A percentile compares a stretch with the other conserved stretches of the same genome.
phyloP scores from a whole-genome alignment of 257 asterid species.

The Solanum virginianum region DNA sequence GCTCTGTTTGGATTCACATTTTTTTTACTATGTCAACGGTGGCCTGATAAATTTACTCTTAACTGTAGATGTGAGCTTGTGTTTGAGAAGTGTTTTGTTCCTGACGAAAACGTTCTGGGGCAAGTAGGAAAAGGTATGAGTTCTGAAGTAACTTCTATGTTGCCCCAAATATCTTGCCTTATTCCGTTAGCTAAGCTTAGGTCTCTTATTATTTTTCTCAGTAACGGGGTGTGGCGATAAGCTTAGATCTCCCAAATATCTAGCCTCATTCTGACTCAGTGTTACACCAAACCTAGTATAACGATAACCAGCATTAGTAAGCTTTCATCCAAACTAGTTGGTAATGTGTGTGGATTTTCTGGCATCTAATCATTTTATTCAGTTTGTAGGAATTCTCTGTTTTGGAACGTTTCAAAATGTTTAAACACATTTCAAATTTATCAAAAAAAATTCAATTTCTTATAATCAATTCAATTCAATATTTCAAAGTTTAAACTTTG shows the following conservation, averaged over 20 bases:
- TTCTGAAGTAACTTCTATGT: neutral
- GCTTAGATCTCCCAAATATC: neutral
- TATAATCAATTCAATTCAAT: neutral
- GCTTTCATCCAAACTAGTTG: neutral
- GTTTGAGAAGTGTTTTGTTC: constrained; percentile 90
- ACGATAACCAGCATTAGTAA: neutral
- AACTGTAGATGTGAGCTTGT: constrained; percentile 93
- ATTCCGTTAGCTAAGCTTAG: neutral
- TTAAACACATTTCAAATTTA: neutral
- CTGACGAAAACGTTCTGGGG: constrained; percentile 80
- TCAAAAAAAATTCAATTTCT: neutral
- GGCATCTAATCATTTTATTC: neutral
- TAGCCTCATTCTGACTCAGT: neutral
- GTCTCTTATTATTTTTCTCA: neutral
- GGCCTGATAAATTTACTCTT: constrained; percentile 2
- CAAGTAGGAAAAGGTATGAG: constrained; percentile 88
- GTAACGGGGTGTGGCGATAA: neutral
- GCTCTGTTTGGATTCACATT: neutral
- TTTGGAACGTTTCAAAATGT: neutral
- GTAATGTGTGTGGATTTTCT: neutral
- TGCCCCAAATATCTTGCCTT: neutral
- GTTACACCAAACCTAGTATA: neutral
- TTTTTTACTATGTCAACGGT: neutral
- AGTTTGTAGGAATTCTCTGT: neutral
- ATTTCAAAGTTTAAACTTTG: neutral